Evolutionary conservation across 2,329 filamentous ascomycete species (phyloP).

Genomic region (Botrytis tulipae): DNA sequence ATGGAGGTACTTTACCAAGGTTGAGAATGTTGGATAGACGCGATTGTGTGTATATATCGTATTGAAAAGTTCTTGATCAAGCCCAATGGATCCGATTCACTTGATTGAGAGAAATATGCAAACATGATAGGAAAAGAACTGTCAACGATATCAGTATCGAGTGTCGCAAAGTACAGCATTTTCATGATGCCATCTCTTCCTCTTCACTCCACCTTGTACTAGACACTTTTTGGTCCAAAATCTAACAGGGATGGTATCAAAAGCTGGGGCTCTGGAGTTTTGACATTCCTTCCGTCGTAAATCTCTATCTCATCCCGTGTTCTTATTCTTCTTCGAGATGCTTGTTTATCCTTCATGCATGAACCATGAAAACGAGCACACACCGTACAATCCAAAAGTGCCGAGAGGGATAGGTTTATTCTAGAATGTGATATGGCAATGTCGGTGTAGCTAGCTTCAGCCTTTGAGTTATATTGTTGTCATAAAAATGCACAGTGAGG

Average conservation of each 20-base stretch:
- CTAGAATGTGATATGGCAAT: constrained; percentile 7
- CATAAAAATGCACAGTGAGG: too few species aligned
- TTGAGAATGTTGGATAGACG: neutral
- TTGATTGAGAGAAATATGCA: neutral
- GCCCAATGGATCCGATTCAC: neutral
- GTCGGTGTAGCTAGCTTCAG: constrained; percentile 1
- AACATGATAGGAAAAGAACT: neutral
- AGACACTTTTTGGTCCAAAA: neutral
- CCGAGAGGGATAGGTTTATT: neutral
- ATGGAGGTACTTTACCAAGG: neutral
- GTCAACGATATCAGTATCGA: neutral
- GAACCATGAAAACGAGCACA: constrained; percentile 4
- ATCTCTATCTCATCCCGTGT: neutral
- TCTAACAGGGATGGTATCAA: neutral
- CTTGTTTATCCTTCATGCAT: constrained; percentile 14
- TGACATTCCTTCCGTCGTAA: neutral
- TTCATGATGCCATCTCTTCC: neutral
- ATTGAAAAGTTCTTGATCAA: neutral
- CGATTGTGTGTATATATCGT: neutral
- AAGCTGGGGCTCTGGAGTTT: neutral
- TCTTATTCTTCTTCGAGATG: neutral
- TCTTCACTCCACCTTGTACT: neutral
- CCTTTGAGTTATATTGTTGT: neutral
- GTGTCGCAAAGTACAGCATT: neutral
- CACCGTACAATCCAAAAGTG: neutral